Conservation (phyloP, 2,329 filamentous ascomycete genomes). For the Graphiopsis chlorocephala region DNA sequence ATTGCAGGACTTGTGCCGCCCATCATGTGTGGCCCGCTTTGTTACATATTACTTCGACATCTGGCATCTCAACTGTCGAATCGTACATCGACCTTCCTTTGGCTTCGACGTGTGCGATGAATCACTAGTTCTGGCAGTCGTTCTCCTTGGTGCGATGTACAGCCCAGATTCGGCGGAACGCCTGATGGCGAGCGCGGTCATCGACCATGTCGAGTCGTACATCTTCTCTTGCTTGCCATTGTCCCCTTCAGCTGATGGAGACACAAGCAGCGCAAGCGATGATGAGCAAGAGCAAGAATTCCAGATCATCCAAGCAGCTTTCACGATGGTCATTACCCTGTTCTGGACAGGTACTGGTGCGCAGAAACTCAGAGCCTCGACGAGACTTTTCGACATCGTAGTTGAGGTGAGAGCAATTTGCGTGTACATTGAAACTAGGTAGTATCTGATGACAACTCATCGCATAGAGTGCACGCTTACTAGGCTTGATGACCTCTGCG, state of each 20-base stretch:
- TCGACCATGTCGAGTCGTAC: background rate
- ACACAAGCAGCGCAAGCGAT: background rate
- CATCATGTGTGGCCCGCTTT: background rate
- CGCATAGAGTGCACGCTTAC: background rate
- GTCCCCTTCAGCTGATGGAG: background rate
- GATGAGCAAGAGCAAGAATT: background rate
- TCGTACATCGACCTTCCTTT: constrained; percentile 7
- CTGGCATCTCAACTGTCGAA: constrained; percentile 15
- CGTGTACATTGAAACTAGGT: background rate
- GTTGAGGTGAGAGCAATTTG: background rate
- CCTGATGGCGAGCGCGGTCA: background rate
- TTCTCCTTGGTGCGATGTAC: constrained; percentile 18
- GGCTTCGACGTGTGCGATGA: background rate
- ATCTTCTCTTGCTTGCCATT: background rate
- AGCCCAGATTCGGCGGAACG: constrained; percentile 7
- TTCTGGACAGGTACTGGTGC: background rate
- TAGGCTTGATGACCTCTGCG: background rate
- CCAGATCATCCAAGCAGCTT: background rate
- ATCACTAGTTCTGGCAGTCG: constrained; percentile 8
- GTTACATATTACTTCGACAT: background rate
- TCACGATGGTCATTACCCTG: background rate
- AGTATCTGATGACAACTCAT: background rate
- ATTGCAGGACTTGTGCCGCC: background rate
- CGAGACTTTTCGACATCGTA: background rate
- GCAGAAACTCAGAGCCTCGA: constrained; percentile 8